Percentiles rank a stretch among this genome's conserved stretches.
These are phyloP conservation scores for Megacollybia marginata DNA, from an alignment of 768 basidiomycete species.

Conservation along the genomic window DNA sequence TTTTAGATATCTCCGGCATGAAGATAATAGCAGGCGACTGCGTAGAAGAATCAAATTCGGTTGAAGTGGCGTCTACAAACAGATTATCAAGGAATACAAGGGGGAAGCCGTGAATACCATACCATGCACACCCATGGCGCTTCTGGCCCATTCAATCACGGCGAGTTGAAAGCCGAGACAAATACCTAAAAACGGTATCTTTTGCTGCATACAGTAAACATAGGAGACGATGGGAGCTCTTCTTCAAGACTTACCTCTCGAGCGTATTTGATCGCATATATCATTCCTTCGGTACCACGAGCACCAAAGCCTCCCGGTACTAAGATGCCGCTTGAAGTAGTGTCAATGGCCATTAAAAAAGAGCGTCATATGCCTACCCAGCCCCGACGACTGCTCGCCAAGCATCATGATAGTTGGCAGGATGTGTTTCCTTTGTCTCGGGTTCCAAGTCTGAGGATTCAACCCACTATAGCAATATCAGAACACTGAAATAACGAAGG, in stretches of 20 bases:
- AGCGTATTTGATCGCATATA: conserved; percentile 95
- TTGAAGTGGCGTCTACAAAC: conserved; percentile 68
- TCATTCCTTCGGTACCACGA: conserved; percentile 96
- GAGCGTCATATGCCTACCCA: conserved; percentile 39
- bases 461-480: conserved; percentile 63
- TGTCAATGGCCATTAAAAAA: conserved; percentile 2
- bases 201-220: conserved; percentile 43
- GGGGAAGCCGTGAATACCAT: conserved; percentile 10
- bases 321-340: conserved; percentile 71
- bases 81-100: conserved; percentile 4
- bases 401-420: conserved; percentile 90
- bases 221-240: no score
- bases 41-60: conserved; percentile 64
- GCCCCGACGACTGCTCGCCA: conserved; percentile 91
- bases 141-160: conserved; percentile 90
- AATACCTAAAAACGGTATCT: conserved; percentile 91
- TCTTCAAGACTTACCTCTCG: conserved; percentile 30
- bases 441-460: conserved; percentile 90
- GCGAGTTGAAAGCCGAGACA: conserved; percentile 98
- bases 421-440: conserved; percentile 67
- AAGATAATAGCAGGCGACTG: conserved; percentile 80
- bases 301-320: conserved; percentile 95
- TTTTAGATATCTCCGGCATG: conserved; percentile 98
- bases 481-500: background rate
- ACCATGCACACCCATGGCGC: conserved; percentile 70